Conservation (phyloP, 75 land plant species). For the Sequoiadendron giganteum region DNA sequence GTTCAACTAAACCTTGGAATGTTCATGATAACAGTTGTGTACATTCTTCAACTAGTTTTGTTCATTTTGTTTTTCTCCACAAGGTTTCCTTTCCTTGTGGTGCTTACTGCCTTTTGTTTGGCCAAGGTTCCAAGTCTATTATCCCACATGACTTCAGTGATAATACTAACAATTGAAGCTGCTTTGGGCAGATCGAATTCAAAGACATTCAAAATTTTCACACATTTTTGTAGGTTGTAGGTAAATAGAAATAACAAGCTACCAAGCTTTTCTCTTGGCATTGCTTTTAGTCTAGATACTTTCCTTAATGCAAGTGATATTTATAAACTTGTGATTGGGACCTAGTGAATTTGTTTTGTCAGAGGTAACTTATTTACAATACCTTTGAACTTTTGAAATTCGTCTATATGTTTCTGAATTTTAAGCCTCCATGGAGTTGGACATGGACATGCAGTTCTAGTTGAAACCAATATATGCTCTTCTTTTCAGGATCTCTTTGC, state of each 20-base stretch:
- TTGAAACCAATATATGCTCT: neutral
- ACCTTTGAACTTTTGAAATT: neutral
- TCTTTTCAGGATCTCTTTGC: slow-evolving; percentile 90
- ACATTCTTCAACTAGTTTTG: neutral
- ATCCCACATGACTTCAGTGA: neutral
- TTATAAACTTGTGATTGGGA: neutral
- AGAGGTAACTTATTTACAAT: neutral
- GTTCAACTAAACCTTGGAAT: neutral
- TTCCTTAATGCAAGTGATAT: neutral
- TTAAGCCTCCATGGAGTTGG: neutral
- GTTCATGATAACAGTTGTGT: neutral
- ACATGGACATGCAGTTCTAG: neutral
- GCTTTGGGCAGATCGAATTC: neutral
- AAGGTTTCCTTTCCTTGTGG: neutral
- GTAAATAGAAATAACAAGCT: neutral
- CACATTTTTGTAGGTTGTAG: neutral
- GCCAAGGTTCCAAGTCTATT: neutral
- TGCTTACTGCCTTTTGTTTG: neutral
- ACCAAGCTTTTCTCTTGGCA: neutral
- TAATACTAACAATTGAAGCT: neutral
- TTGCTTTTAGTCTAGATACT: neutral
- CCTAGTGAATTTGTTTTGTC: neutral
- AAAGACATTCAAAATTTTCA: neutral
- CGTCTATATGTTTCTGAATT: neutral
- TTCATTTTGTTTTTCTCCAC: neutral